Conservation (phyloP, 2,329 filamentous ascomycete species). For the Purpureocillium lavendulum region DNA sequence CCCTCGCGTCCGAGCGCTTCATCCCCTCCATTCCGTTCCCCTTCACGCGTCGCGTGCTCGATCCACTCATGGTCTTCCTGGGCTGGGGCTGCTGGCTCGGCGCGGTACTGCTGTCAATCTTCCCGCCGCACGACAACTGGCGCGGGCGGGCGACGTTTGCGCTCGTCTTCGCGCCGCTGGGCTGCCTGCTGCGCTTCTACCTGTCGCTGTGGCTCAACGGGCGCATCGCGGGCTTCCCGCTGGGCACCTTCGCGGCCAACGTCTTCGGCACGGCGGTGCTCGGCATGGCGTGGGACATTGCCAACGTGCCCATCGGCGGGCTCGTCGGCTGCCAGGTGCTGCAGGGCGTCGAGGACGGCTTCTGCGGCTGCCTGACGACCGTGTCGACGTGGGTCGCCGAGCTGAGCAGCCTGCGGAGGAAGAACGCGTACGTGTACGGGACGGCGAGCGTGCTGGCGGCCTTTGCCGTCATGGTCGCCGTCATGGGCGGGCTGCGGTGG, state of each 20-base stretch:
- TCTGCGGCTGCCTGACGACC: conserved; percentile 59
- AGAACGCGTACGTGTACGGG: conserved; percentile 61
- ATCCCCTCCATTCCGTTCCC: conserved; percentile 53
- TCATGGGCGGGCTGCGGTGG: conserved; percentile 74
- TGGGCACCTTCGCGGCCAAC: conserved; percentile 83
- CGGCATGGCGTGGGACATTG: conserved; percentile 71
- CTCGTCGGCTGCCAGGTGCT: conserved; percentile 59
- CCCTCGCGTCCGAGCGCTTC: conserved; percentile 48
- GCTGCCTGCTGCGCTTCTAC: conserved; percentile 70
- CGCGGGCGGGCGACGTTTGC: conserved; percentile 68
- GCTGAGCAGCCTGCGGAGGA: conserved; percentile 41
- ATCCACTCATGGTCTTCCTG: conserved; percentile 55
- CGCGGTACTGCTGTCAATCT: conserved; percentile 61
- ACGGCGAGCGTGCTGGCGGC: conserved; percentile 48
- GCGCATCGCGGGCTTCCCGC: conserved; percentile 57
- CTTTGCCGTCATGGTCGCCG: conserved; percentile 51
- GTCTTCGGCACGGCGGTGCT: conserved; percentile 66
- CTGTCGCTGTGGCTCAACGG: conserved; percentile 63
- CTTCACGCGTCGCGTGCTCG: conserved; percentile 51
- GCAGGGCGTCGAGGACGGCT: conserved; percentile 58
- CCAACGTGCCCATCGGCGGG: conserved; percentile 53
- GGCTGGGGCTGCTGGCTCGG: conserved; percentile 72
- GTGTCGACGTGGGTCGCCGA: conserved; percentile 61
- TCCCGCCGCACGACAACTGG: conserved; percentile 68
- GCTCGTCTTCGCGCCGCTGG: conserved; percentile 73